Evolutionary conservation across 352 stramenopile species (phyloP), one percentile per base, ranked within the genome.

Genomic region (Globisporangium cylindrosporum): DNA sequence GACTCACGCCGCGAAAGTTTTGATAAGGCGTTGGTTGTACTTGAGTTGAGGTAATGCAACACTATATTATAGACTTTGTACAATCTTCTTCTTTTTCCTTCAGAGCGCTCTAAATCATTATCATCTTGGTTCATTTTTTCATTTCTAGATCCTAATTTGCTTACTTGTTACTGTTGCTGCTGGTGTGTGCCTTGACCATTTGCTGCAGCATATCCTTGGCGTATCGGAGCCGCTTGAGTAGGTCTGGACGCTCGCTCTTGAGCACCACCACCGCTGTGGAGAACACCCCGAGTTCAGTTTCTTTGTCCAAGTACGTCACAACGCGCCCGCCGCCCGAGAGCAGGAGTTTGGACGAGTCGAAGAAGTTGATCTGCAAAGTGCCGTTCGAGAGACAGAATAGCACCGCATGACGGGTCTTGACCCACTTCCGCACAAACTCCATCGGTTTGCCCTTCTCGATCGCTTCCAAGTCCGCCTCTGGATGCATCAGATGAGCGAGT

Each of bases 361-460:
- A 99, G 72, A 99, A 99, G 48, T 98, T 93, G 57, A 97, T 93
- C 77, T 98, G 93, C 43, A 99, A 90, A 34, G 94, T 98, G 61
- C 94, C 81, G 79, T 99, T 98, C 25, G 94, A 98, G 32, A 99
- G 78, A 59, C 97, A 93, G 74, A 99, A 99, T 4, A 99, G 85
- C 73, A 99, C 97, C 1, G 97, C 97, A 71, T 99, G 97, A 54
- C 96, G 96, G 25, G 98, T 99, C 64, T 97, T 97, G 70, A 99
- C 88, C 97, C 97, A 99, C 75, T 99, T 99, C 73, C 98, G 98
- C 51, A 99, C 84, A 71, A 95, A 99, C 12, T 97, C 81, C 76
- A 99, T 88, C 15, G 73, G 72, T 59, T 66, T 66, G 27, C 38
- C 59, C 43, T 70, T 63, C 59, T 89, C 75, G 22, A 78, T 70